Conservation (phyloP, 306 rosid species). For the Fagus crenata region DNA sequence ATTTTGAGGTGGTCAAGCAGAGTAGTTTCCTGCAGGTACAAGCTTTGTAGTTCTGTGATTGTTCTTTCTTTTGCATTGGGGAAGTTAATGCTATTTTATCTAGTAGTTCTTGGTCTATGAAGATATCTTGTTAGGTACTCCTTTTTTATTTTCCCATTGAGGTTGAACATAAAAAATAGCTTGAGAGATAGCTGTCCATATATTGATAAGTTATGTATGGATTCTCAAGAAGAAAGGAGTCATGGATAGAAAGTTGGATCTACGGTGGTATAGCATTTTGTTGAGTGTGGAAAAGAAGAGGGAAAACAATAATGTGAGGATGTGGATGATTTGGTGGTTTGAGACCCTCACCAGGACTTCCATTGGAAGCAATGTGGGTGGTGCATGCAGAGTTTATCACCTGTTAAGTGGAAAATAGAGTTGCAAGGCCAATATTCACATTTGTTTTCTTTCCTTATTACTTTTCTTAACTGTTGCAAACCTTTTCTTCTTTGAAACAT, state of each 20-base stretch:
- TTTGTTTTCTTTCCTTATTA: not conserved
- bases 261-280: not conserved
- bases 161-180: not conserved
- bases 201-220: not conserved
- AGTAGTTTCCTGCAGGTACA: constrained; percentile 59
- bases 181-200: constrained; percentile 5
- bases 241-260: not conserved
- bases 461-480: not conserved
- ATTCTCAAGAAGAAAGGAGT: not conserved
- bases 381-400: not conserved
- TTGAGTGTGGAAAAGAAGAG: constrained; percentile 13
- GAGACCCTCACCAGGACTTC: not conserved
- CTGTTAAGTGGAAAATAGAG: not conserved
- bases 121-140: constrained; percentile 10
- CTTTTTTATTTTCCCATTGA: not conserved
- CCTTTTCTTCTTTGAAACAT: not conserved
- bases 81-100: not conserved
- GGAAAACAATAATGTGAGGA: not conserved
- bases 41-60: not conserved
- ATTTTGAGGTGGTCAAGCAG: constrained; percentile 47
- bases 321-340: not conserved
- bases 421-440: not conserved
- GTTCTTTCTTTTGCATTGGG: not conserved
- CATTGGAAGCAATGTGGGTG: not conserved
- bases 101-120: too few relatives aligned